Base-by-base conservation (phyloP, 768 basidiomycete genomes). In the Lentinula raphanica region DNA sequence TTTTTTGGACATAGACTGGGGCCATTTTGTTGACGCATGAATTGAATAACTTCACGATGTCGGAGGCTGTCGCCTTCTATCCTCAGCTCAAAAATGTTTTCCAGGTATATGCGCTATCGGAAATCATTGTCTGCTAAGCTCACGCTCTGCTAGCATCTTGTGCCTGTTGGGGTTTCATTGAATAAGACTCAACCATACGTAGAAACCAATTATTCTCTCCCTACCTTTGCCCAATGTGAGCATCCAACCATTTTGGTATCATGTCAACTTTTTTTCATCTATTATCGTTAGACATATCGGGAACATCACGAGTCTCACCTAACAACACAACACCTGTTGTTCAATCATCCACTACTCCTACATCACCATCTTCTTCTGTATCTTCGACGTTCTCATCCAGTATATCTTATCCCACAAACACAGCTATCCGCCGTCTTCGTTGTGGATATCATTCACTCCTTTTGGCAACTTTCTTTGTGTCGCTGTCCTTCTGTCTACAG, bases 31-130 rank as follows among this genome's bases (percentile, higher is more conserved):
- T 85, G 54, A 79, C 79, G 3, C 85, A 86, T 56, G 85, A 86
- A 58, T 62, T 85, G 59, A 80, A 81, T 64, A 82, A 81, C 59
- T 84, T 72, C 60, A 86, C 85, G 3, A 85, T 86, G 85, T 64
- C 67, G 17, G 75, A 81, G 62, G 85, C 84, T 0, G 63, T 82
- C 19, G 78, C 80, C 46, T 81, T 70, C 61, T 79, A 84, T 58
- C 63, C 70, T 2, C 69, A 69, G 54, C 69, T 86, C 28, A 75
- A 74, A 58, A 46, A 67, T 4, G 74, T 73, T 0, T 85, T 86
- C 65, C 62, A 72, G 44, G 81, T 81, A 59, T 21, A 65, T n/a
- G n/a, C n/a, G n/a, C n/a, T 38, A 21, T 21, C 17, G 38, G 79
- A 79, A 12, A 17, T 11, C 44, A 7, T 32, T 31, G 21, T 29